Evolutionary conservation across 768 basidiomycete genomes (phyloP), one percentile per base, ranked within the genome.

Genomic region (Lactarius pseudohatsudake): DNA sequence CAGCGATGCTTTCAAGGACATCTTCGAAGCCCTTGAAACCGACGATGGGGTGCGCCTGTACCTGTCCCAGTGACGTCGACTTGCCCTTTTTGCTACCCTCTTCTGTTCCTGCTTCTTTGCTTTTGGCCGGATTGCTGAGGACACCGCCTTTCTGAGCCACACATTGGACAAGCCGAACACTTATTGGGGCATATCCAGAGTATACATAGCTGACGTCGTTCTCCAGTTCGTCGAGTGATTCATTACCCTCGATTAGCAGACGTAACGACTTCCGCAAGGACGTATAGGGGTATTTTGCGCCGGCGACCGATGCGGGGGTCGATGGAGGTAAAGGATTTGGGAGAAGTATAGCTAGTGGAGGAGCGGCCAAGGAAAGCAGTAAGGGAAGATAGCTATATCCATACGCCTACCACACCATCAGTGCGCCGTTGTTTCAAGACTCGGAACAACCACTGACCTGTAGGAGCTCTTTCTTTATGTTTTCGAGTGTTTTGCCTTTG

Each of bases 1-100:
- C 97, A 0, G 94, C 92, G 62, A 98, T 87, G 61, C 82, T 81
- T 41, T 84, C 84, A 26, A 97, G 75, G 16, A 92, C 85, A 72
- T 98, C 96, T 76, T 98, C 97, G 73, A 99, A 94, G 28, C 95
- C 96, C 76, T 92, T 96, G 96, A 96, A 99, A 2, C 96, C 96
- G 10, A 90, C 85, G 65, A 99, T 91, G 2, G 94, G 90, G 76
- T 97, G 95, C 1, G 95, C 94, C 74, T 87, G 89, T 47, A 91
- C 81, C 74, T 86, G 88, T 61, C 79, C 80, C 30, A 75, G 70
- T n/a, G 75, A 64, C 50, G 71, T 71, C 55, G 76, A 79, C 62
- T 78, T 80, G 55, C 77, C 78, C 65, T 75, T 79, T 26, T 75
- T 79, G 20, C 69, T 68, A n/a, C 77, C 79, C 47, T 79, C 80